Conservation (phyloP, 352 stramenopile species). For the Elongisporangium anandrum region DNA sequence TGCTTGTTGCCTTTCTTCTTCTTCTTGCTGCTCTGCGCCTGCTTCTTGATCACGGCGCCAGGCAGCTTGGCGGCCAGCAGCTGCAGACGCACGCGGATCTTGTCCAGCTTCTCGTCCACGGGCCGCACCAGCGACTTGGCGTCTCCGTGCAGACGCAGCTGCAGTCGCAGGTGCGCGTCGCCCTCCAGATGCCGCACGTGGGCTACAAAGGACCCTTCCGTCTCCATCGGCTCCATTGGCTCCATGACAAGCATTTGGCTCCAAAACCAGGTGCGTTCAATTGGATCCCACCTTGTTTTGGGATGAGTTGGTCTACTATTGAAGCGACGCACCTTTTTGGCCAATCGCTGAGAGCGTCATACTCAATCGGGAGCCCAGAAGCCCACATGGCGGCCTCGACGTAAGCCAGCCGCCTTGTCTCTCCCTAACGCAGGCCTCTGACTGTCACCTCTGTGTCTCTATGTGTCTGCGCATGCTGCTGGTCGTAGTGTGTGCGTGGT, state of each 20-base stretch:
- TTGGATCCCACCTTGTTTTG: not conserved
- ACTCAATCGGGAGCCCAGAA: not conserved
- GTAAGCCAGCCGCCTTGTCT: not conserved
- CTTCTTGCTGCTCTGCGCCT: conserved; percentile 6
- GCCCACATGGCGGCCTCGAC: not conserved
- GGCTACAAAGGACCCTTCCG: conserved; percentile 14
- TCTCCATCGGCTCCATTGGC: not conserved
- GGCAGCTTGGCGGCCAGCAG: conserved; percentile 28
- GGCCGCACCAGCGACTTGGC: conserved; percentile 47
- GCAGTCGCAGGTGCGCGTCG: conserved; percentile 47
- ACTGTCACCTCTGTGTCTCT: conserved; percentile 3
- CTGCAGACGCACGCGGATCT: conserved; percentile 56
- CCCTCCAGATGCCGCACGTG: conserved; percentile 39
- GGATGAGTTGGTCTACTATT: not conserved
- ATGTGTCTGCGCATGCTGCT: not conserved
- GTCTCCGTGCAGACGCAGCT: conserved; percentile 39
- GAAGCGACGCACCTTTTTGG: not conserved
- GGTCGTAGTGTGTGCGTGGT: conserved; percentile 37
- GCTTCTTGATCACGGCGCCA: not conserved
- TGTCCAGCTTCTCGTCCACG: conserved; percentile 38
- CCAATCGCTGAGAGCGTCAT: not conserved
- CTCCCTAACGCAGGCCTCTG: not conserved
- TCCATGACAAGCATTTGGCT: not conserved
- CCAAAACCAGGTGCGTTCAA: not conserved
- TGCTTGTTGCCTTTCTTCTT: conserved; percentile 20